phyloP scores from a whole-genome alignment of 352 stramenopile genomes.

The Globisporangium splendens region DNA sequence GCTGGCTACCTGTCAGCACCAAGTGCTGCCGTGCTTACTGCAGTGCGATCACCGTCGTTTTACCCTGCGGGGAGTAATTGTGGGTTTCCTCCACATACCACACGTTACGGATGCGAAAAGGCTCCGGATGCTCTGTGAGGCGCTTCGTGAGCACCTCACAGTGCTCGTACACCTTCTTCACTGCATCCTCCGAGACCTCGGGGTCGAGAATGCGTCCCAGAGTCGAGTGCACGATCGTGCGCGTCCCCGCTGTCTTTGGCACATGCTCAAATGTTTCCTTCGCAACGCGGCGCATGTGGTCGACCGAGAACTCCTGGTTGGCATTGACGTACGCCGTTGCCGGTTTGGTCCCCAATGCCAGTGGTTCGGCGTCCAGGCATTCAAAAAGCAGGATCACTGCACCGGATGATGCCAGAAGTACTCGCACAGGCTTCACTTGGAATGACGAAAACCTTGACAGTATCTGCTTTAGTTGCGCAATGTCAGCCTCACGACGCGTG shows the following conservation, averaged over 20 bases:
- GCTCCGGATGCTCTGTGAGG: constrained; percentile 21
- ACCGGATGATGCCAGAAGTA: constrained; percentile 57
- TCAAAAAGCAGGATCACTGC: constrained; percentile 71
- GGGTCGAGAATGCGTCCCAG: constrained; percentile 52
- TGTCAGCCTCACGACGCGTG: constrained; percentile 31
- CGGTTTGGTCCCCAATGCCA: not conserved
- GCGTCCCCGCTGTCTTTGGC: constrained; percentile 36
- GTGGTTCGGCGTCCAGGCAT: constrained; percentile 17
- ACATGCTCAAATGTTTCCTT: constrained; percentile 46
- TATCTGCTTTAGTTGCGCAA: constrained; percentile 39
- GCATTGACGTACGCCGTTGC: constrained; percentile 20
- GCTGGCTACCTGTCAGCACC: not conserved
- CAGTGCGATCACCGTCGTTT: constrained; percentile 42
- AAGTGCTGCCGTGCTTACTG: constrained; percentile 1
- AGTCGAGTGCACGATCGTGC: constrained; percentile 69
- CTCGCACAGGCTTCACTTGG: constrained; percentile 36
- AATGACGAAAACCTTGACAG: constrained; percentile 38
- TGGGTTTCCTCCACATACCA: constrained; percentile 77
- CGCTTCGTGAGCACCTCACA: constrained; percentile 54
- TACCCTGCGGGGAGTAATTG: constrained; percentile 47
- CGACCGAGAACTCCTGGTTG: constrained; percentile 49
- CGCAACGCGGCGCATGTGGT: constrained; percentile 43
- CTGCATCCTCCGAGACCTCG: constrained; percentile 26
- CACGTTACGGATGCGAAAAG: constrained; percentile 40
- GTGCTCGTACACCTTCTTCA: constrained; percentile 32